These are phyloP conservation scores for Corchorus capsularis DNA, from an alignment of 345 rosid species.

Conservation along the genomic window DNA sequence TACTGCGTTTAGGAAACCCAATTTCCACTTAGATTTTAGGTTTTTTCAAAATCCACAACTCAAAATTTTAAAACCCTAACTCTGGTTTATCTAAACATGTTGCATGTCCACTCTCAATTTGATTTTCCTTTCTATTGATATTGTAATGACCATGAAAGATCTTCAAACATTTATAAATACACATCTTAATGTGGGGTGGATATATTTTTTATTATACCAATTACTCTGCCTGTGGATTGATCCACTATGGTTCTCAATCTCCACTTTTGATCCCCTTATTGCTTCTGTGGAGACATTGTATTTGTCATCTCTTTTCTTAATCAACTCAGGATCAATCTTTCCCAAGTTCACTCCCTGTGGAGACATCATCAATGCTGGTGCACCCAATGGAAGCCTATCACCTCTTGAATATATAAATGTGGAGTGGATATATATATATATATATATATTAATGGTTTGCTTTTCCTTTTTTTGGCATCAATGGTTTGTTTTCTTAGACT, in stretches of 20 bases:
- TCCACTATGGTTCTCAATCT: constrained; percentile 62
- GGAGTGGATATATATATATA: too few relatives aligned
- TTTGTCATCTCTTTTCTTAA: constrained; percentile 53
- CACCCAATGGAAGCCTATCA: constrained; percentile 67
- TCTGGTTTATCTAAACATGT: not conserved
- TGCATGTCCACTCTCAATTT: not conserved
- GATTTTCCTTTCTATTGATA: too few relatives aligned
- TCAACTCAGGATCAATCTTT: constrained; percentile 43
- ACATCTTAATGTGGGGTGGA: not conserved
- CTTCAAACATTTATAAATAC: not conserved
- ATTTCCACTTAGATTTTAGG: too few relatives aligned
- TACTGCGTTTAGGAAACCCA: too few relatives aligned
- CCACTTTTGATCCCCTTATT: constrained; percentile 42
- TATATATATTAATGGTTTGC: too few relatives aligned
- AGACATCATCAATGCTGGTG: constrained; percentile 70
- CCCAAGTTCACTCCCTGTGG: constrained; percentile 68
- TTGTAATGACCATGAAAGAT: not conserved
- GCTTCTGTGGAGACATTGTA: constrained; percentile 46
- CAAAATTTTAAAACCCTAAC: too few relatives aligned
- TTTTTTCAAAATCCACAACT: too few relatives aligned
- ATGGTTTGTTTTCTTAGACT: not conserved
- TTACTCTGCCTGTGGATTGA: constrained; percentile 65
- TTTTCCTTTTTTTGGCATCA: too few relatives aligned
- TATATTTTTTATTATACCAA: too few relatives aligned
- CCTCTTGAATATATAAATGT: too few relatives aligned